Base-by-base conservation (phyloP, 2,329 filamentous ascomycete species). In the Fusarium falciforme region DNA sequence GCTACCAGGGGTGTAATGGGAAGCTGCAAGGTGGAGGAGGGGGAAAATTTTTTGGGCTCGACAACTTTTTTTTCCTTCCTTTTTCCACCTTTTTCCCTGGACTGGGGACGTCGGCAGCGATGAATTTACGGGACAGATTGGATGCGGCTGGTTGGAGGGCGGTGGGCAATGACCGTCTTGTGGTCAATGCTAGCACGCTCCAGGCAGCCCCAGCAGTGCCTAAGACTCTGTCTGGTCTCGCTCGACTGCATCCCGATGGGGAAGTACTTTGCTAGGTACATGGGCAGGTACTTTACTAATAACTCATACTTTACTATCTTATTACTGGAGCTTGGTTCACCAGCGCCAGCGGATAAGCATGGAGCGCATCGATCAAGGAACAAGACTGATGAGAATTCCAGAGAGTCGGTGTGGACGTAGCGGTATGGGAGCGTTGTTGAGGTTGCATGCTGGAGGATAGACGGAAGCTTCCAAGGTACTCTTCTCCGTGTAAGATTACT, bases 121-220 rank as follows among this genome's bases (percentile, higher is more conserved):
- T 54, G 61, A 72, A 60, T 62, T 75, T 70, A 61, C 67, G 66
- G 67, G 59, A 67, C 22, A 47, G 42, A 68, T 77, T 58, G 61
- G 64, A 64, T 66, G 67, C 61, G 71, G 54, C 71, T 70, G 69
- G 71, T 63, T 47, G 57, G 73, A 60, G 69, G 68, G 62, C 66
- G 42, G 75, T 71, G 75, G 67, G 62, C 64, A 67, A 67, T 55
- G 64, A 64, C 65, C 76, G 66, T 61, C 67, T 49, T 40, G 72
- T 74, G 76, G 75, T 69, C 76, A 77, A 77, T 76, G 76, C 75
- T 63, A 71, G 60, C 75, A 70, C 67, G 66, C 68, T 72, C 66
- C 60, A 66, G 38, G 54, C 31, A 69, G 54, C 72, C 64, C 65
- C 64, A 71, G 60, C 66, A 72, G 63, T 72, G 73, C 75, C 75